Base-by-base conservation (phyloP, 441 rosid species). In the Euphorbia corollata region DNA sequence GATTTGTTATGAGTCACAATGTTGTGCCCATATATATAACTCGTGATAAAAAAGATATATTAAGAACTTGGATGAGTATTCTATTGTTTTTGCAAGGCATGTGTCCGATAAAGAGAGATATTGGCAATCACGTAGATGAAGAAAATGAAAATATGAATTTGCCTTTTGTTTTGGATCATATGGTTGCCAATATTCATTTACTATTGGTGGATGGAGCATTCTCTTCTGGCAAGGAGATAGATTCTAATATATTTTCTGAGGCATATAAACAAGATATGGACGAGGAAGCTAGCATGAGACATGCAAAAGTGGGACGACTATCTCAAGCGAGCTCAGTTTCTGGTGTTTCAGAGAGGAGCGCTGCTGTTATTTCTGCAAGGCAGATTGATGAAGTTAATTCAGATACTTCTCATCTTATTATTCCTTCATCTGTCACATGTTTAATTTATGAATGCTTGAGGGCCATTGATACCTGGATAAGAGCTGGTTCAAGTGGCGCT, bases 1-100 rank as follows among this genome's bases (percentile, higher is more conserved):
- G 83, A 70, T 87, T 92, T 83, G 97, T 85, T 65, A 78, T 81
- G 88, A 90, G 97, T 82, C 97, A 92, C 77, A 80, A 70, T 68
- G 78, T 68, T 24, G 91, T 95, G 64, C 83, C 88, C 71, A 90
- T 81, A 81, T 87, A 83, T 79, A 84, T 85, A 69, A 81, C 79
- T 74, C 78, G 79, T 71, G 90, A 80, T 61, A 87, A 80, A 60
- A 84, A 69, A 73, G 92, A 85, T 72, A 79, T 88, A 59, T 73
- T 85, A 67, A 83, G 80, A 81, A 79, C 87, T 68, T 92, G 99
- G 98, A 81, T 95, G 84, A 79, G 67, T 74, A 89, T 95, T 73
- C 81, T 95, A 79, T 73, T 86, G 75, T 92, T 80, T 80, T 82
- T 89, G 75, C 99, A 95, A 79, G 99, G 98, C 70, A 83, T 92